phyloP scores from a whole-genome alignment of 345 rosid species.

The Pugionium dolabratum region DNA sequence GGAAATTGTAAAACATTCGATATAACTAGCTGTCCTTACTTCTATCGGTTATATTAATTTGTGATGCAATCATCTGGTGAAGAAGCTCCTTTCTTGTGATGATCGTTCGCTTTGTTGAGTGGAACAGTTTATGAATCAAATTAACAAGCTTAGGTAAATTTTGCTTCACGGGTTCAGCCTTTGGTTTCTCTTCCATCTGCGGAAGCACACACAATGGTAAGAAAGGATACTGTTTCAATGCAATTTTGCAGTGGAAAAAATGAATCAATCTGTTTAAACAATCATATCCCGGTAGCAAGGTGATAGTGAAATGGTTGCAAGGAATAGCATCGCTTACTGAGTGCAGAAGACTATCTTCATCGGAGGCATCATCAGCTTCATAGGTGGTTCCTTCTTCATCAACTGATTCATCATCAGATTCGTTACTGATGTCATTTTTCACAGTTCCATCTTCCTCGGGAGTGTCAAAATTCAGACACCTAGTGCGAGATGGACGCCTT shows the following conservation, averaged over 20 bases:
- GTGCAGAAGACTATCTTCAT: conserved; percentile 47
- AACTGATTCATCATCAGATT: background rate
- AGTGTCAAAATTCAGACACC: conserved; percentile 66
- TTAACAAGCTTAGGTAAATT: conserved; percentile 75
- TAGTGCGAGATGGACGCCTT: conserved; percentile 56
- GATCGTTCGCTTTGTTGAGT: conserved; percentile 59
- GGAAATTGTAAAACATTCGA: background rate
- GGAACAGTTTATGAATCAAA: conserved; percentile 59
- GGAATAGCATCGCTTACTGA: conserved; percentile 52
- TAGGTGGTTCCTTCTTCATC: conserved; percentile 7
- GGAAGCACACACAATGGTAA: conserved; percentile 17
- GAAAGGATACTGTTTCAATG: background rate
- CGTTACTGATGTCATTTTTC: background rate
- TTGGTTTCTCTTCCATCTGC: conserved; percentile 69
- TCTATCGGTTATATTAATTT: conserved; percentile 60
- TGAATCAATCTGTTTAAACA: background rate
- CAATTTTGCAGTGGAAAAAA: background rate
- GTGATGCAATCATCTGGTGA: conserved; percentile 57
- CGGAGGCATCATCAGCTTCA: conserved; percentile 33
- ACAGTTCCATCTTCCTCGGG: conserved; percentile 41
- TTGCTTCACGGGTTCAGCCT: conserved; percentile 48
- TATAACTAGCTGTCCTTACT: conserved; percentile 54
- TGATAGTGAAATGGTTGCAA: no score
- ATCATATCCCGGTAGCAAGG: background rate
- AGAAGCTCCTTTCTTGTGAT: conserved; percentile 77